These are phyloP conservation scores for Solanum chacoense DNA, from an alignment of 305 asterid species.

Conservation along the genomic window DNA sequence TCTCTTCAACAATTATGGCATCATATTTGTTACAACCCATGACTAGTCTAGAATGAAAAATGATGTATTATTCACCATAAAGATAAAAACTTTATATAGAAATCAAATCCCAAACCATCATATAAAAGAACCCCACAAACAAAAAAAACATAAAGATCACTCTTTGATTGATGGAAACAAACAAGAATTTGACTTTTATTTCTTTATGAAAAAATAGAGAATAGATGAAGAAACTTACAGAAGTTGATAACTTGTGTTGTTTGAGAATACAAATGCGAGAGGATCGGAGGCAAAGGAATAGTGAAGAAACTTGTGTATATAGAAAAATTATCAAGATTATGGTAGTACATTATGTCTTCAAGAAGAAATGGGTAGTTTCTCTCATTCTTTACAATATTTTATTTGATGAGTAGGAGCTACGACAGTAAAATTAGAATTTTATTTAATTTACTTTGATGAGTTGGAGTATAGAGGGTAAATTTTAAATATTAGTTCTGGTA, in stretches of 20 bases:
- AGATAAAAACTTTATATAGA: no score
- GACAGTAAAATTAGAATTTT: no score
- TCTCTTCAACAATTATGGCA: no score
- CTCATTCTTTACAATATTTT: no score
- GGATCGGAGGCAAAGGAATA: background rate
- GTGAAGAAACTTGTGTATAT: background rate
- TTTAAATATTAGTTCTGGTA: no score
- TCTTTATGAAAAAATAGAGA: no score
- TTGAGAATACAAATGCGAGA: background rate
- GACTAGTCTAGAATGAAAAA: background rate
- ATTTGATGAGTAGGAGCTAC: background rate
- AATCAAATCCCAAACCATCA: no score
- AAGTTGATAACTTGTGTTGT: no score
- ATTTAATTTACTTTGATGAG: background rate
- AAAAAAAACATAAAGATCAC: background rate
- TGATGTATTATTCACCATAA: background rate
- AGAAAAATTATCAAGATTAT: no score
- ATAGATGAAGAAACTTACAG: background rate
- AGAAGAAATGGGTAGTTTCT: background rate
- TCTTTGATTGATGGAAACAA: background rate
- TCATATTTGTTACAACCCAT: background rate
- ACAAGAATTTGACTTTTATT: background rate
- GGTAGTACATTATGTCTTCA: background rate
- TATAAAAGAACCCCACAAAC: background rate
- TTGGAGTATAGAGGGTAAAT: background rate